phyloP scores from a whole-genome alignment of 441 rosid species.

The Omphalea diandra region DNA sequence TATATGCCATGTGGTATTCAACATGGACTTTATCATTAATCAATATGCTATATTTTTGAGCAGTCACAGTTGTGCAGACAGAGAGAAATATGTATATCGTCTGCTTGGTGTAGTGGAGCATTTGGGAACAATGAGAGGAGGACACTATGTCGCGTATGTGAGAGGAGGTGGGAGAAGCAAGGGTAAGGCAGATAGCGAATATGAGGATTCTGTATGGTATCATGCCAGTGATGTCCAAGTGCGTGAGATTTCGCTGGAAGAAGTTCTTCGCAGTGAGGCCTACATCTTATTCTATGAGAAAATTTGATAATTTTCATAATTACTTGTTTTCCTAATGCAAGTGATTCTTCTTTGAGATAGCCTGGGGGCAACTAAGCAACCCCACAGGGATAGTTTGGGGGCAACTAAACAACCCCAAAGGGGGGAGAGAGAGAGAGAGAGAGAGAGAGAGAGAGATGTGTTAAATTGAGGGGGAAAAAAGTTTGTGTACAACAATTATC shows the following conservation, averaged over 20 bases:
- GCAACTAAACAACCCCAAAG: conserved; percentile 17
- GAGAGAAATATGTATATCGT: conserved; percentile 45
- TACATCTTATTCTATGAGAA: conserved; percentile 85
- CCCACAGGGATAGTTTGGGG: conserved; percentile 19
- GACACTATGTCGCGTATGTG: conserved; percentile 70
- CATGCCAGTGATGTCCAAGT: conserved; percentile 64
- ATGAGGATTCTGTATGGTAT: conserved; percentile 53
- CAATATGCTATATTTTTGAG: background rate
- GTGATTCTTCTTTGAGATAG: conserved; percentile 19
- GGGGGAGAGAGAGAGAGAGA: no score
- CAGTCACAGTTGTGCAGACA: conserved; percentile 38
- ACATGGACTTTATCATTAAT: background rate
- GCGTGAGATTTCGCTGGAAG: conserved; percentile 63
- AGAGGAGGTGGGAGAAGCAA: conserved; percentile 39
- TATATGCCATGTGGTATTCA: background rate
- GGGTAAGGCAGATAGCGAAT: conserved; percentile 30
- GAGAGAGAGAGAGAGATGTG: background rate
- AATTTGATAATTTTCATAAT: conserved; percentile 29
- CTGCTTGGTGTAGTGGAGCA: conserved; percentile 89
- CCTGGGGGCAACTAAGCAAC: conserved; percentile 16
- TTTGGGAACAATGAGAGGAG: conserved; percentile 86
- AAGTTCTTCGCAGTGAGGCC: conserved; percentile 81
- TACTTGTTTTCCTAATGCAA: conserved; percentile 17
- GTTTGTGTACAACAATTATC: background rate
- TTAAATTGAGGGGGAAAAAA: background rate